These are phyloP conservation scores for Alternaria ethzedia DNA, from an alignment of 2,329 filamentous ascomycete species.

Conservation along the genomic window DNA sequence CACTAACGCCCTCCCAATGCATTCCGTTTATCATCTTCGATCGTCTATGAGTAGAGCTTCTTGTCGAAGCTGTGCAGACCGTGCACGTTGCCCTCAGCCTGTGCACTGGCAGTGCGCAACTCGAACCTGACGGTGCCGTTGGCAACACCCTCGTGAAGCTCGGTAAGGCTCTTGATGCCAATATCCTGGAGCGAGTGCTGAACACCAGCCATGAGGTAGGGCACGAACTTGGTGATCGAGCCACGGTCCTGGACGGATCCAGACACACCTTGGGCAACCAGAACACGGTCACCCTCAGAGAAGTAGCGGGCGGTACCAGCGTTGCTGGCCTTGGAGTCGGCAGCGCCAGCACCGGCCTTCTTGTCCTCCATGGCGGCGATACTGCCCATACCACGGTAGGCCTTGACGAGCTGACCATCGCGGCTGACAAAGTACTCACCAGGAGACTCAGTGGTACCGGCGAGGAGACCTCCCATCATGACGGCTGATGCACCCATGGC, in stretches of 20 bases:
- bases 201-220: constrained; percentile 91
- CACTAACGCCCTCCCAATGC: constrained; percentile 42
- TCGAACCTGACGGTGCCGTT: constrained; percentile 87
- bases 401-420: constrained; percentile 98
- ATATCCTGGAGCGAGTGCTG: constrained; percentile 98
- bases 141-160: constrained; percentile 76
- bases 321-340: constrained; percentile 75
- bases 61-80: constrained; percentile 98
- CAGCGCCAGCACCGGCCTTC: constrained; percentile 80
- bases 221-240: constrained; percentile 92
- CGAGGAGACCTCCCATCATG: constrained; percentile 99
- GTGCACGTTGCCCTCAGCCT: constrained; percentile 96
- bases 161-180: constrained; percentile 79
- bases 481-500: constrained; percentile 92
- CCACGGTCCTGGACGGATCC: constrained; percentile 82
- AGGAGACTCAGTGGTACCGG: constrained; percentile 95
- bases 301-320: constrained; percentile 98
- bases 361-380: constrained; percentile 99
- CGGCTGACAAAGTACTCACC: constrained; percentile 95
- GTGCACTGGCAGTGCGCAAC: constrained; percentile 89
- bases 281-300: constrained; percentile 91
- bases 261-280: constrained; percentile 96
- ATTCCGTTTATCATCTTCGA: constrained; percentile 12
- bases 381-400: constrained; percentile 98
- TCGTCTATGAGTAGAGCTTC: constrained; percentile 87